Conservation (phyloP, 805 yeast species). For the Lipomyces yamanashiensis region DNA sequence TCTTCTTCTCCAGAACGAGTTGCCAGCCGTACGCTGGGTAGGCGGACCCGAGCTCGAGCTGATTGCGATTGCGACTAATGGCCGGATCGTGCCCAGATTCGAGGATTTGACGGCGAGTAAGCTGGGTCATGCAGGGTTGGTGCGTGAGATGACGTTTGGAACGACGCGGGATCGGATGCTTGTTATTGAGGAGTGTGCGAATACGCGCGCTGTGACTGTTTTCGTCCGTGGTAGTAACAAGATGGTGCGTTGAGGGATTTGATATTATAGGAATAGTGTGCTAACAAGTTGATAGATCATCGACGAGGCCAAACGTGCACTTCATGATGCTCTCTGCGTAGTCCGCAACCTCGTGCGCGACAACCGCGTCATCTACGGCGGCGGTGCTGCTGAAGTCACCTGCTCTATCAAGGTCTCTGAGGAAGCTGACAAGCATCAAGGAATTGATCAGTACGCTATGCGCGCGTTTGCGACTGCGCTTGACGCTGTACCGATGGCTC, state of each 20-base stretch:
- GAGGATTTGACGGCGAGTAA: conserved; percentile 84
- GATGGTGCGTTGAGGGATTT: conserved; percentile 53
- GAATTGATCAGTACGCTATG: conserved; percentile 97
- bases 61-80: conserved; percentile 96
- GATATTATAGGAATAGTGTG: background rate
- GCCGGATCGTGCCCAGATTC: conserved; percentile 95
- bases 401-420: conserved; percentile 89
- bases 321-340: conserved; percentile 95
- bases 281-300: conserved; percentile 56
- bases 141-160: conserved; percentile 90
- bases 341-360: conserved; percentile 94
- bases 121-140: conserved; percentile 84
- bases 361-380: conserved; percentile 96
- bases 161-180: conserved; percentile 96
- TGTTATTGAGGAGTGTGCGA: conserved; percentile 86
- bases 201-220: conserved; percentile 87
- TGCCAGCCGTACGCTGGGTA: conserved; percentile 98
- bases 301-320: conserved; percentile 94
- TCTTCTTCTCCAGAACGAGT: conserved; percentile 78
- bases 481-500: conserved; percentile 89
- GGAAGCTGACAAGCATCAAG: conserved; percentile 90
- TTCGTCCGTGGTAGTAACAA: conserved; percentile 94
- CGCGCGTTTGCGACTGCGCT: conserved; percentile 91
- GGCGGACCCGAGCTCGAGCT: conserved; percentile 84
- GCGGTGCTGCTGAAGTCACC: conserved; percentile 97